These are phyloP conservation scores for Breynia disticha DNA, from an alignment of 441 rosid genomes.

Conservation along the genomic window DNA sequence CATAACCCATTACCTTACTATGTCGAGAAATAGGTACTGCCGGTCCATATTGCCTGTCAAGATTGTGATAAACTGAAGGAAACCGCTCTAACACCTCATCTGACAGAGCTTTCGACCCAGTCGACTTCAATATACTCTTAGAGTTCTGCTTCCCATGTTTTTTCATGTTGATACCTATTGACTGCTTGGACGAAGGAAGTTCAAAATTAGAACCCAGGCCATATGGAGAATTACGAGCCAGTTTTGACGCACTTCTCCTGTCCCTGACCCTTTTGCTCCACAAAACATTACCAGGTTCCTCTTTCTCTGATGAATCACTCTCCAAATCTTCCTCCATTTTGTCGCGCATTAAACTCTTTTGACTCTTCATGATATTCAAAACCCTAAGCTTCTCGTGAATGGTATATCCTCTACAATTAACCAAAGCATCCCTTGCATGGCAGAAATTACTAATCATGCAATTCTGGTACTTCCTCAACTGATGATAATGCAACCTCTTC, in stretches of 20 bases:
- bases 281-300: slow-evolving; percentile 43
- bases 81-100: slow-evolving; percentile 27
- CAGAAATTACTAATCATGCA: slow-evolving; percentile 62
- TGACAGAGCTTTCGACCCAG: slow-evolving; percentile 34
- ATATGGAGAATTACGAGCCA: slow-evolving; percentile 34
- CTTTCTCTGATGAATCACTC: slow-evolving; percentile 55
- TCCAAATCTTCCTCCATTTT: slow-evolving; percentile 59
- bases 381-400: slow-evolving; percentile 88
- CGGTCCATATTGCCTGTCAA: slow-evolving; percentile 36
- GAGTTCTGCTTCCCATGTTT: slow-evolving; percentile 57
- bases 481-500: slow-evolving; percentile 74
- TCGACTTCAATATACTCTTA: slow-evolving; percentile 45
- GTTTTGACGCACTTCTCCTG: slow-evolving; percentile 36
- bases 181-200: slow-evolving; percentile 33
- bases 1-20: slow-evolving; percentile 32
- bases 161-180: slow-evolving; percentile 27
- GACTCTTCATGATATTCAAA: slow-evolving; percentile 73
- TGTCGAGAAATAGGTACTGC: slow-evolving; percentile 34
- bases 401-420: slow-evolving; percentile 67
- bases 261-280: slow-evolving; percentile 58
- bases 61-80: slow-evolving; percentile 37
- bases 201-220: slow-evolving; percentile 39
- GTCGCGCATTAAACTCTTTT: slow-evolving; percentile 73
- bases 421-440: slow-evolving; percentile 88
- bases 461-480: slow-evolving; percentile 79